Evolutionary conservation across 768 basidiomycete species (phyloP), one percentile per base, ranked within the genome.

Genomic region (Phanerochaete carnosa): DNA sequence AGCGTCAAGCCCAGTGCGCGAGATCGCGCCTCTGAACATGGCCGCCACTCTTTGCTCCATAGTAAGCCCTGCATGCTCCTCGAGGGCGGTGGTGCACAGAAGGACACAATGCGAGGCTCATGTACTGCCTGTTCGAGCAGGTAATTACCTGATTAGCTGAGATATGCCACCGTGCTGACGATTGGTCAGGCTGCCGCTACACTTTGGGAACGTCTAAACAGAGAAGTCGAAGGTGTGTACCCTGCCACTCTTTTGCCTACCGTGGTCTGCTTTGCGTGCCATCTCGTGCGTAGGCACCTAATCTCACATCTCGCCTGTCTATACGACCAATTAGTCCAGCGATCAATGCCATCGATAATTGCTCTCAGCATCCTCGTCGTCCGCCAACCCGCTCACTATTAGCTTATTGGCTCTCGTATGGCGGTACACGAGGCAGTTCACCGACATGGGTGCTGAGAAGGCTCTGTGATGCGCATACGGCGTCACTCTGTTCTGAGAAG

Each of bases 181-280:
- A n/a, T n/a, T 28, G 43, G n/a, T 3, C 58, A 96, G 95, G 93
- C 96, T 47, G 87, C n/a, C n/a, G n/a, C n/a, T n/a, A n/a, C n/a
- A n/a, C n/a, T n/a, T 97, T 13, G 91, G 85, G 90, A 94, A 47
- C 88, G 92, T 65, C 82, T 84, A 53, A 92, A n/a, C 63, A 89
- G 91, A n/a, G 90, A 97, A 66, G 84, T 95, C 19, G 96, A 98
- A 69, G 95, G 94, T 0, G 90, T 98, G 4, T 97, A 99, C 80
- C 98, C 92, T 0, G 88, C 97, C 65, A 92, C 1, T 91, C 89
- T 2, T 78, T 99, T 57, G 86, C 92, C 0, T 99, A 98, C 70
- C 95, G 98, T 69, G 97, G 96, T 1, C 76, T 99, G 3, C 74
- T 99, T 23, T 84, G 95, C 11, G 86, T 95, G 0, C 90, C 96